Percentiles rank a stretch among this genome's conserved stretches.
Conservation (phyloP, 768 basidiomycete species). For the Wakefieldia striispora region DNA sequence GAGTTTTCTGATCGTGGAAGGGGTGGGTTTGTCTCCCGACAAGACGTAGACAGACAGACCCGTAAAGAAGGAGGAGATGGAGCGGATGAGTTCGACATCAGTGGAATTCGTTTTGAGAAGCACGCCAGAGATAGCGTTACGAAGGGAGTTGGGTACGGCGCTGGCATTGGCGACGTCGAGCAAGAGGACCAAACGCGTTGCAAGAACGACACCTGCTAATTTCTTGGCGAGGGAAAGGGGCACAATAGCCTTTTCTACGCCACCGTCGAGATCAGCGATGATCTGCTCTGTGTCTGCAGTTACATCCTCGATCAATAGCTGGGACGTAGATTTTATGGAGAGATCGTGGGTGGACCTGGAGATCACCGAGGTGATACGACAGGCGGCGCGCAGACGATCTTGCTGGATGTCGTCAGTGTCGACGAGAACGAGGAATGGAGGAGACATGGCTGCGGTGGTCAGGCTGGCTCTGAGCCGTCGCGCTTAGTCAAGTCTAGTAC, state of each 20-base stretch:
- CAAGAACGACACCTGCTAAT: slow-evolving; percentile 64
- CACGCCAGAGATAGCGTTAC: slow-evolving; percentile 73
- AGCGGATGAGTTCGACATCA: slow-evolving; percentile 74
- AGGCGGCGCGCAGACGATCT: slow-evolving; percentile 55
- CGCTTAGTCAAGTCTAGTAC: slow-evolving; percentile 22
- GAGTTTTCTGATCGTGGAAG: slow-evolving; percentile 59
- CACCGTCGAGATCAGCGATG: slow-evolving; percentile 68
- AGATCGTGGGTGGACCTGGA: slow-evolving; percentile 37
- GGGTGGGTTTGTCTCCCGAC: slow-evolving; percentile 51
- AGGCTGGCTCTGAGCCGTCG: neutral
- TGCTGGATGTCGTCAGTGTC: slow-evolving; percentile 42
- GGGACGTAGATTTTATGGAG: slow-evolving; percentile 36
- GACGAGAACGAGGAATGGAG: slow-evolving; percentile 58
- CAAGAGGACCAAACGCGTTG: slow-evolving; percentile 71
- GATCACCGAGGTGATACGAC: slow-evolving; percentile 78
- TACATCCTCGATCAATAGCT: slow-evolving; percentile 55
- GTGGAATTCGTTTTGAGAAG: slow-evolving; percentile 72
- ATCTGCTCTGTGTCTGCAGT: slow-evolving; percentile 52
- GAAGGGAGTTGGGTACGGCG: slow-evolving; percentile 72
- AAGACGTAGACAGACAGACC: slow-evolving; percentile 64
- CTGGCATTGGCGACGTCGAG: slow-evolving; percentile 72
- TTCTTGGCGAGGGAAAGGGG: slow-evolving; percentile 64
- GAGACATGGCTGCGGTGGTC: slow-evolving; percentile 16
- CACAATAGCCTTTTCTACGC: slow-evolving; percentile 78
- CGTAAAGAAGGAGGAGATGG: slow-evolving; percentile 72